Evolutionary conservation across 208 protist genomes (phyloP).

Genomic region (Acanthamoeba lenticulata): DNA sequence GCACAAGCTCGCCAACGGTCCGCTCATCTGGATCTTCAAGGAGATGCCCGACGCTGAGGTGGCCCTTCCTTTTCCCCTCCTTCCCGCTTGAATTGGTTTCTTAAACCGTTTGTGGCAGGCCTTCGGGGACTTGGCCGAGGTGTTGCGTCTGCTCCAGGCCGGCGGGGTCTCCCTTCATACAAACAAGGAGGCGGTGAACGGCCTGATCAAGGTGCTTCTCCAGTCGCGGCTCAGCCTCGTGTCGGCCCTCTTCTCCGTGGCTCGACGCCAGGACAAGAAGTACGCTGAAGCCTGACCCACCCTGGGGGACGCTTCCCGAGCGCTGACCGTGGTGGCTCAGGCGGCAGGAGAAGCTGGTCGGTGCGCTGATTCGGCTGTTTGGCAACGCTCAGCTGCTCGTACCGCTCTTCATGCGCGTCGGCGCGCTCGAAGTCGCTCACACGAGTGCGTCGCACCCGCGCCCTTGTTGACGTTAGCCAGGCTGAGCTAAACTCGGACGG

Average conservation of each 20-base stretch:
- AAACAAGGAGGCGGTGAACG: not conserved
- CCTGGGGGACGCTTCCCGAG: not conserved
- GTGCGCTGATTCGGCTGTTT: conserved; percentile 27
- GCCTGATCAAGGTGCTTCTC: conserved; percentile 19
- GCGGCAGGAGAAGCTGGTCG: conserved; percentile 41
- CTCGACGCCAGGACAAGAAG: conserved; percentile 10
- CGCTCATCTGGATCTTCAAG: conserved; percentile 61
- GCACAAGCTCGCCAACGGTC: not conserved
- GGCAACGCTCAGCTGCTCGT: conserved; percentile 26
- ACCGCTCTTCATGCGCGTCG: conserved; percentile 16
- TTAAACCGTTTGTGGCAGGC: not conserved
- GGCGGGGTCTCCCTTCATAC: not conserved
- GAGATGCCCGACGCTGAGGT: conserved; percentile 64
- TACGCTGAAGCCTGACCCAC: not conserved
- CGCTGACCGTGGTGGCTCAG: not conserved
- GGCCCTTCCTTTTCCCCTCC: too few relatives aligned
- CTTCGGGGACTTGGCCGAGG: conserved; percentile 49
- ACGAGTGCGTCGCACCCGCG: conserved; percentile 1
- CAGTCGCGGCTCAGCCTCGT: conserved; percentile 44
- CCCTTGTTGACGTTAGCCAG: not conserved
- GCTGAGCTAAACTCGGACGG: not conserved
- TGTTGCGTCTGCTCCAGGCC: not conserved
- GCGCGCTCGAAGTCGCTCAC: conserved; percentile 52
- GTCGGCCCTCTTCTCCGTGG: conserved; percentile 49
- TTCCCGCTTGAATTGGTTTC: too few relatives aligned